Conservation (phyloP, 1,284 basidiomycete genomes). For the Moniliophthora roreri region DNA sequence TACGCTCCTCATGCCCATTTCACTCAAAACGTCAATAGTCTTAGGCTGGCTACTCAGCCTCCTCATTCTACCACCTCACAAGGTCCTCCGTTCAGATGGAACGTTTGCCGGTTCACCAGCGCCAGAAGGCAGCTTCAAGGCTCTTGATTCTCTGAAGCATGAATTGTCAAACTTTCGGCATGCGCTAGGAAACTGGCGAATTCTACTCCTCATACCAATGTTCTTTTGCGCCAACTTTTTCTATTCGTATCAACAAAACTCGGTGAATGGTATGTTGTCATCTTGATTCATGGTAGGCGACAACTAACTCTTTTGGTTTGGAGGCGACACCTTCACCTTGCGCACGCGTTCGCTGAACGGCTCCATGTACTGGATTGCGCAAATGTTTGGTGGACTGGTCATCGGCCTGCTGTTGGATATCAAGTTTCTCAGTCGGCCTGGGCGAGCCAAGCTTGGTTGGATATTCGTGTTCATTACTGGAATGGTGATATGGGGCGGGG, state of each 20-base stretch:
- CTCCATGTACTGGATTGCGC: constrained; percentile 29
- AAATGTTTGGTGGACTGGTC: constrained; percentile 26
- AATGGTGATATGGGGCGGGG: constrained; percentile 27
- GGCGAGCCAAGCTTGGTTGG: constrained; percentile 24
- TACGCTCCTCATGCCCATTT: background rate
- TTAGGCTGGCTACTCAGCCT: constrained; percentile 24
- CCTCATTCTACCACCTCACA: constrained; percentile 24
- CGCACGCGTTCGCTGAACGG: constrained; percentile 27
- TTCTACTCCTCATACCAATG: constrained; percentile 25
- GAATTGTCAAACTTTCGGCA: constrained; percentile 21
- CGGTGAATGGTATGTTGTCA: constrained; percentile 21
- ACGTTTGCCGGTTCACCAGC: constrained; percentile 22
- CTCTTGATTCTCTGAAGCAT: constrained; percentile 16
- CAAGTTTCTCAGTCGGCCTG: constrained; percentile 24
- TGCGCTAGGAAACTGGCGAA: constrained; percentile 25
- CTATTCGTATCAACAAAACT: constrained; percentile 29
- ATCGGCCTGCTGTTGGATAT: constrained; percentile 26
- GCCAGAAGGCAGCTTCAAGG: constrained; percentile 7
- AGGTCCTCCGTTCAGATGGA: constrained; percentile 24
- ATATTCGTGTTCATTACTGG: constrained; percentile 24
- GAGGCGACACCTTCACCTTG: constrained; percentile 25
- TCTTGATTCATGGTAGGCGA: too few species aligned
- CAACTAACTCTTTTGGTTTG: background rate
- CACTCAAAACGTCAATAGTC: constrained; percentile 11
- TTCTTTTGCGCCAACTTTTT: constrained; percentile 30